Evolutionary conservation across 2,329 filamentous ascomycete genomes (phyloP), one percentile per base, ranked within the genome.

Genomic region (Metarhizium robertsii): DNA sequence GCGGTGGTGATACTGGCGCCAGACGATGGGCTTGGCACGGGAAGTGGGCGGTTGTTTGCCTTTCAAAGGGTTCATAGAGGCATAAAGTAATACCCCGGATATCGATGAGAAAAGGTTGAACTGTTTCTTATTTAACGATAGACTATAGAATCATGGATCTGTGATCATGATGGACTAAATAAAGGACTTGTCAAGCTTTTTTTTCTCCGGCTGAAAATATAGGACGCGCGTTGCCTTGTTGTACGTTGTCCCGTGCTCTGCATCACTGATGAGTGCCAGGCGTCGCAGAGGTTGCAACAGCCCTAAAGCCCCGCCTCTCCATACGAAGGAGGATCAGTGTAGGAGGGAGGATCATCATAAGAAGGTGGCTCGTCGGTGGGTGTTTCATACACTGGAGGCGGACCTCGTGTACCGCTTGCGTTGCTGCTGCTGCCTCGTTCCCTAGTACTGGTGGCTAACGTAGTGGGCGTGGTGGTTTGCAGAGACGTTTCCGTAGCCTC

Each of bases 21-120:
- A 79, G 94, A 55, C 88, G 89, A 69, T 97, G 92, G 92, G 92
- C 90, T 0, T 97, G 92, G 92, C 88, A 83, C 66, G 92, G 92
- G 46, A 96, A 96, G 72, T 97, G 90, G 88, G 92, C 92, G 6
- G 90, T 97, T n/a, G 85, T 95, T 4, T 91, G 63, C 52, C 60
- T 73, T 8, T 73, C 71, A 5, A 57, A 69, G 47, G 70, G 67
- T 7, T 61, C 64, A 40, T 71, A 61, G 47, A 48, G 42, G n/a
- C 45, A 43, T 14, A 25, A n/a, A 16, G 14, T 50, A 53, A 45
- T 56, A 52, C 48, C 30, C 18, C 4, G 47, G 25, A 30, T 18
- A 14, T 48, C n/a, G 16, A 45, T 16, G 42, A 7, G 18, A 43
- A 18, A 14, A n/a, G 38, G 6, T 2, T 2, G 25, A 20, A 36